Evolutionary conservation across 2,329 filamentous ascomycete species (phyloP).

Genomic region (Alternaria arborescens): DNA sequence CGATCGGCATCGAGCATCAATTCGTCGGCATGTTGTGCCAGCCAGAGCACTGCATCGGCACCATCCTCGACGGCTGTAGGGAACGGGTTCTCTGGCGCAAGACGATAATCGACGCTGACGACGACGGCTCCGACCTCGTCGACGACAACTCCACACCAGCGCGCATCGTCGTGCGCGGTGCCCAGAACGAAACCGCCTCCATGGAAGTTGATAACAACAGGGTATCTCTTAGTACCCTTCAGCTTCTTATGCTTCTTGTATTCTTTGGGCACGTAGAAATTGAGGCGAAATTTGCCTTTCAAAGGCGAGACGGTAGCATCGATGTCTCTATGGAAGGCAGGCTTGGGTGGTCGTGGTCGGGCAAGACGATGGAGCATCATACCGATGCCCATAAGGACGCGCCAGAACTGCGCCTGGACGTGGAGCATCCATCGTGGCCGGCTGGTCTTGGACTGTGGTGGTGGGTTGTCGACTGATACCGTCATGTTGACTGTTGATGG

Average conservation of each 20-base stretch:
- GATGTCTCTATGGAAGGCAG: constrained; percentile 67
- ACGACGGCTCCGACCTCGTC: constrained; percentile 65
- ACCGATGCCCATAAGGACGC: constrained; percentile 72
- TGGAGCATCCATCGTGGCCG: constrained; percentile 67
- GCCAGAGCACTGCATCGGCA: constrained; percentile 67
- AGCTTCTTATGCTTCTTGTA: constrained; percentile 56
- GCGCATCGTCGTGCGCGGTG: constrained; percentile 66
- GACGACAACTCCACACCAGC: constrained; percentile 67
- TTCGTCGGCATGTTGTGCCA: constrained; percentile 64
- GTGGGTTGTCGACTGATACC: constrained; percentile 8
- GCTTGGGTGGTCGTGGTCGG: constrained; percentile 66
- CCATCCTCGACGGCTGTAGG: constrained; percentile 71
- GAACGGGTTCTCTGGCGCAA: constrained; percentile 69
- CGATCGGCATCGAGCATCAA: constrained; percentile 65
- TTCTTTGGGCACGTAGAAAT: constrained; percentile 68
- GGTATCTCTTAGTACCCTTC: constrained; percentile 57
- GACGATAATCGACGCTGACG: constrained; percentile 68
- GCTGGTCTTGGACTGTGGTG: constrained; percentile 29
- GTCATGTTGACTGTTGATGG: constrained; percentile 3
- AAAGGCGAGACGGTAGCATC: constrained; percentile 58
- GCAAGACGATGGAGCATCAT: constrained; percentile 73
- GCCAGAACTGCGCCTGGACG: constrained; percentile 71
- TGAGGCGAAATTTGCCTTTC: constrained; percentile 60
- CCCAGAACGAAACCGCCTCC: constrained; percentile 71
- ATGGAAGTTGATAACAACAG: constrained; percentile 70